phyloP scores from a whole-genome alignment of 345 rosid species.

The Citrus glauca region DNA sequence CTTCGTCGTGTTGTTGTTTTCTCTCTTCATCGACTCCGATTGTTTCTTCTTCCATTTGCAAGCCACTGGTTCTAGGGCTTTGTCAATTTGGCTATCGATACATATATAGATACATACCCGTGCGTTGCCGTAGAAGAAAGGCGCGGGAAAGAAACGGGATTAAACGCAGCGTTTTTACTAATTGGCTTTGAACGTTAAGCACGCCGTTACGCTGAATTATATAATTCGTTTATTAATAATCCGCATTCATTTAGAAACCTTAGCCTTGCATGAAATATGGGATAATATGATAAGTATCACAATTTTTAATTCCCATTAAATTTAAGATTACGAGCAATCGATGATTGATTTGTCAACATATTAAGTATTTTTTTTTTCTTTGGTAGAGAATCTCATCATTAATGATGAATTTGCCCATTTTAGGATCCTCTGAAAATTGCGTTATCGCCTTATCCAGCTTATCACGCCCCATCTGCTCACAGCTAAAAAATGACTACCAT shows the following conservation, averaged over 20 bases:
- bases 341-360: background rate
- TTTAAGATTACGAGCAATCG: background rate
- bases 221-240: no score
- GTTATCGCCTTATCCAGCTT: no score
- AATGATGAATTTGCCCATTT: background rate
- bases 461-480: no score
- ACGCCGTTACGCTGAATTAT: no score
- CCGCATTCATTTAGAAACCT: no score
- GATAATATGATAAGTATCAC: no score
- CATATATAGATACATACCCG: background rate
- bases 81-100: background rate
- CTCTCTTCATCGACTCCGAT: constrained; percentile 38
- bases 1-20: constrained; percentile 37
- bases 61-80: background rate
- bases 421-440: no score
- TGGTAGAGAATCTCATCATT: background rate
- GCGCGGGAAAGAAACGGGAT: constrained; percentile 9
- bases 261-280: no score
- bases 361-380: background rate
- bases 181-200: no score
- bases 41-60: constrained; percentile 47
- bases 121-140: background rate
- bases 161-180: background rate
- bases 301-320: no score
- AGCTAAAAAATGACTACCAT: no score